phyloP scores from a whole-genome alignment of 768 basidiomycete genomes.

The Cytidiella melzeri region DNA sequence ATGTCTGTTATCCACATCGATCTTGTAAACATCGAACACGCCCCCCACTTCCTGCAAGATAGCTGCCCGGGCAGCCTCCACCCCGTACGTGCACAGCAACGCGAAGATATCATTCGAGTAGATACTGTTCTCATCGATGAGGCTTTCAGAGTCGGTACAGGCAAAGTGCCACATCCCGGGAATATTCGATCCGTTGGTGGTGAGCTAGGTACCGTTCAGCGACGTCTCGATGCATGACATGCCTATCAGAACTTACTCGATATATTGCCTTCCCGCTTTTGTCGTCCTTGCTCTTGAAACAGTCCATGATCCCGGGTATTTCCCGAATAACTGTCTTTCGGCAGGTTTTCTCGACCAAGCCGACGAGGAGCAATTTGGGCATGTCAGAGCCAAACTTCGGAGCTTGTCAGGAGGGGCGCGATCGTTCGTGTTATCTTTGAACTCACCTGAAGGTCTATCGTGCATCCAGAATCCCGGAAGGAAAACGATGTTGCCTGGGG shows the following conservation, averaged over 20 bases:
- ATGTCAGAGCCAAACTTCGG: slow-evolving; percentile 77
- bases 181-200: slow-evolving; percentile 93
- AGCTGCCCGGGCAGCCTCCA: slow-evolving; percentile 90
- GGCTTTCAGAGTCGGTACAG: slow-evolving; percentile 35
- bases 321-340: slow-evolving; percentile 81
- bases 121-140: slow-evolving; percentile 71
- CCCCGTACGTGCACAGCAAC: slow-evolving; percentile 86
- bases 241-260: slow-evolving; percentile 36
- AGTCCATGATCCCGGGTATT: slow-evolving; percentile 82
- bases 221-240: not conserved
- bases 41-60: slow-evolving; percentile 88
- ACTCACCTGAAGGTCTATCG: slow-evolving; percentile 80
- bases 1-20: slow-evolving; percentile 91
- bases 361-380: slow-evolving; percentile 91
- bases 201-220: slow-evolving; percentile 40
- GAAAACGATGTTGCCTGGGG: slow-evolving; percentile 66
- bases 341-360: slow-evolving; percentile 86
- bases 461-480: slow-evolving; percentile 62
- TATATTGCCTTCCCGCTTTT: slow-evolving; percentile 40
- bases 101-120: slow-evolving; percentile 96
- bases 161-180: slow-evolving; percentile 79
- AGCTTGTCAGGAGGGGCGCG: not conserved
- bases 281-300: slow-evolving; percentile 69
- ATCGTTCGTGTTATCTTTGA: not conserved
- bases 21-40: slow-evolving; percentile 93